Conservation (phyloP, 306 rosid species). For the Astragalus glycyphyllos region DNA sequence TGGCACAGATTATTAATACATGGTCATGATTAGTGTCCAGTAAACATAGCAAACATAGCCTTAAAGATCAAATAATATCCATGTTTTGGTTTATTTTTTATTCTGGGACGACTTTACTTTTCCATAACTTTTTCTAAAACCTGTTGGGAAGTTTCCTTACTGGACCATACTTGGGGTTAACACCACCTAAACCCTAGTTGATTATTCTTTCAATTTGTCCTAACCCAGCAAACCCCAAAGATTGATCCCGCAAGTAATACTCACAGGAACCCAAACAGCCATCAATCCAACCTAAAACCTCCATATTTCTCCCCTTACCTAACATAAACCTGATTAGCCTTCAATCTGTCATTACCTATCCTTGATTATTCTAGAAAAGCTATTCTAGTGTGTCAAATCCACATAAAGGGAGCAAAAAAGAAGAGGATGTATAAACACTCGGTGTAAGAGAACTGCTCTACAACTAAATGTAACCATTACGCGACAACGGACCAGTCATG, state of each 20-base stretch:
- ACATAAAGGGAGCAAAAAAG: not conserved
- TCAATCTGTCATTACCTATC: not conserved
- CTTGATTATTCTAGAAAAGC: not conserved
- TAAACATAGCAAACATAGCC: not conserved
- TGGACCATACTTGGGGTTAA: not conserved
- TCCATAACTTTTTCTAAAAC: constrained; percentile 12
- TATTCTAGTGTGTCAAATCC: not conserved
- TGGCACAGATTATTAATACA: not conserved
- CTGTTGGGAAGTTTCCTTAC: constrained; percentile 7
- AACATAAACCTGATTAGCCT: constrained; percentile 21
- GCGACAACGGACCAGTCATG: not conserved
- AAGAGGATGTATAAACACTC: constrained; percentile 10
- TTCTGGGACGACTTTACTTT: constrained; percentile 1
- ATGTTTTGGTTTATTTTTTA: constrained; percentile 13
- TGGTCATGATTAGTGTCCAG: not conserved
- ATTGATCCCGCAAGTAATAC: not conserved
- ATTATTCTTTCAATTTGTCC: constrained; percentile 16
- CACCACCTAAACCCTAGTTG: constrained; percentile 2
- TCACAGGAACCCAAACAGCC: constrained; percentile 15
- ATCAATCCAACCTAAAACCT: not conserved
- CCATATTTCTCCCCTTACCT: constrained; percentile 15
- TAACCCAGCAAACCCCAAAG: not conserved
- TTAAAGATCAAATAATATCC: constrained; percentile 25
- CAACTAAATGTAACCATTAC: constrained; percentile 1
- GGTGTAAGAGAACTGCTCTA: not conserved